Base-by-base conservation (phyloP, 2,329 filamentous ascomycete genomes). In the Lasiodiplodia sp. region DNA sequence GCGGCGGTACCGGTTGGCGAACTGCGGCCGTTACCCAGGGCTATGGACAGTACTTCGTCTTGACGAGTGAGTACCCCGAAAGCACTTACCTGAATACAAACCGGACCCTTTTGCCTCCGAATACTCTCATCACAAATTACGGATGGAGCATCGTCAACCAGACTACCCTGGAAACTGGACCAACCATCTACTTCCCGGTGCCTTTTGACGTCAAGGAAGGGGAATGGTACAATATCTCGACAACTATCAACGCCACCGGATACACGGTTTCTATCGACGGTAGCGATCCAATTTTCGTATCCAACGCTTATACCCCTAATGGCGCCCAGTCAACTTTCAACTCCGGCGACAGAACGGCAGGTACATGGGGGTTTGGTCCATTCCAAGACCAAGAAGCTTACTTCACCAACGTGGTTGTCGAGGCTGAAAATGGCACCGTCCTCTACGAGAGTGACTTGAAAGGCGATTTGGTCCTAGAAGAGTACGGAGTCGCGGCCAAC, bases 351-450 rank as follows among this genome's bases (percentile, higher is more conserved):
- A 40, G 11, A 71, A 73, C n/a, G 55, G 44, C n/a, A n/a, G 79
- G 79, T 11, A 75, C 76, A 1, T 83, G 79, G 69, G 81, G 80
- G 0, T 82, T 84, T 57, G 81, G 82, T 0, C 77, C 77, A 0
- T 83, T 75, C 70, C 76, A 82, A 63, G 81, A 83, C 57, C 80
- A 83, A 21, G 71, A 71, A 2, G 76, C 78, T 1, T 78, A 78
- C 57, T 71, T 81, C 67, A 78, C 74, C 38, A 77, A 83, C 70
- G 78, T 82, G 6, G 34, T 44, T 3, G 76, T 78, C 5, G 72
- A 74, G 18, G 71, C 75, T 0, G 44, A 44, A 2, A 81, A 79
- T 55, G 76, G 76, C 1, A 75, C 75, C 1, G 34, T 69, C 0
- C 56, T 82, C 3, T 81, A 82, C 69, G 66, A 70, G 3, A 80